Conservation (phyloP, 208 protist genomes). For the Acanthamoeba castellanii region DNA sequence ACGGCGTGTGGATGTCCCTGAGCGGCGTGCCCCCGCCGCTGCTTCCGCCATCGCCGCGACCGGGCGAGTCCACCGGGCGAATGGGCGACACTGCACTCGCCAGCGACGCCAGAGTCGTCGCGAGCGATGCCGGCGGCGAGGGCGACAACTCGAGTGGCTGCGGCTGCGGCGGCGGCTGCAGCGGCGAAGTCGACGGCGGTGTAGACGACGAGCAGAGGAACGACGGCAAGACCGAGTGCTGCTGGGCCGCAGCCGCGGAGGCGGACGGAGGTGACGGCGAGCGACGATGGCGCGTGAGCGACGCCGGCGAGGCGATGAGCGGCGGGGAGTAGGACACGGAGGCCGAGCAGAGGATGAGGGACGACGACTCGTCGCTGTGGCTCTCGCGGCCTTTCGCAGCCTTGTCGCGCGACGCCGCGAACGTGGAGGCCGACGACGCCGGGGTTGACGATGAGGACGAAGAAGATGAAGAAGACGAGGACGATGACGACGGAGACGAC, state of each 20-base stretch:
- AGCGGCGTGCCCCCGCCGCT: not conserved
- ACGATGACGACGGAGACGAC: not conserved
- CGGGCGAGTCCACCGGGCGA: not conserved
- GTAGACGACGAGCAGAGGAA: not conserved
- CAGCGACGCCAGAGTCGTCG: not conserved
- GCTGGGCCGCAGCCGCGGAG: too few relatives aligned
- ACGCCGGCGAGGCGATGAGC: not conserved
- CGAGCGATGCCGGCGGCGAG: not conserved
- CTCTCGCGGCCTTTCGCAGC: not conserved
- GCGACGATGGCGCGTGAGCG: too few relatives aligned
- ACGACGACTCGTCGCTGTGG: conserved; percentile 25
- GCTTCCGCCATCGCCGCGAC: not conserved
- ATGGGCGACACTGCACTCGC: not conserved
- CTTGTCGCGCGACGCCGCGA: conserved; percentile 24
- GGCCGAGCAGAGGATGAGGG: not conserved
- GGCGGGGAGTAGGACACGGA: not conserved
- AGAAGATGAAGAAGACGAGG: not conserved
- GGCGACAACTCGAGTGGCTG: not conserved
- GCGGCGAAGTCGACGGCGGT: not conserved
- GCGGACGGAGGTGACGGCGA: not conserved
- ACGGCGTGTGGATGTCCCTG: conserved; percentile 13
- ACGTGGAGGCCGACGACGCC: not conserved
- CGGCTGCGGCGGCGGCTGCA: not conserved
- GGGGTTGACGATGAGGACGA: not conserved
- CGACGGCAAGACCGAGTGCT: not conserved